Evolutionary conservation across 306 rosid species (phyloP), one percentile per base, ranked within the genome.

Genomic region (Cicer bijugum): DNA sequence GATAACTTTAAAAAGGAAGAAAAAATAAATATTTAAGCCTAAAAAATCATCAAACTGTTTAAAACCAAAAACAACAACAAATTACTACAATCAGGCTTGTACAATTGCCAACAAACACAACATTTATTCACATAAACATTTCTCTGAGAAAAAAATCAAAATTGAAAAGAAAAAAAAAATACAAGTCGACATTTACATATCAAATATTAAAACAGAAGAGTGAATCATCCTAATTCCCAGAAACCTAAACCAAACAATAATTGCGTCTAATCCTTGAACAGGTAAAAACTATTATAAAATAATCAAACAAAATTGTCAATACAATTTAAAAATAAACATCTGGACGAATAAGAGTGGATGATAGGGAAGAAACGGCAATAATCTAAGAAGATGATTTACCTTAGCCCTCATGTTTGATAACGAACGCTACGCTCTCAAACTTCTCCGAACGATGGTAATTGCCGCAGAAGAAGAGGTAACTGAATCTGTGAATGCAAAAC

Each of bases 341-440:
- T 28, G 35, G 5, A 8, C 2, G 16, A 14, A 35, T 5, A 11
- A 1, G 4, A 19, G 6, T 17, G 1, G 43, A 1, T 1, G 10
- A 51, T 14, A 47, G 5, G 5, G 8, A 38, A 23, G 7, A 37
- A 45, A 16, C 0, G 2, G 0, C 17, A 47, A 58, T 0, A 16
- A 15, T 12, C 0, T 6, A 45, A 59, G 55, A 2, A 23, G 43
- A 12, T 4, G 1, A 3, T 3, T 40, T 35, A 84, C 88, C 88
- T 84, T 84, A 0, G 88, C 88, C 43, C 88, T 84, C 88, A 84
- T 84, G 43, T 7, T 75, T 55, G 67, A 60, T 42, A 47, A 65
- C 63, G 67, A 71, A 70, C 19, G 67, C 9, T 75, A 70, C 12
- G 55, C 6, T 75, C 66, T 74, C 76, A 74, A 12, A 53, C 57